Evolutionary conservation across 306 rosid genomes (phyloP).

Genomic region (Arachis stenosperma): DNA sequence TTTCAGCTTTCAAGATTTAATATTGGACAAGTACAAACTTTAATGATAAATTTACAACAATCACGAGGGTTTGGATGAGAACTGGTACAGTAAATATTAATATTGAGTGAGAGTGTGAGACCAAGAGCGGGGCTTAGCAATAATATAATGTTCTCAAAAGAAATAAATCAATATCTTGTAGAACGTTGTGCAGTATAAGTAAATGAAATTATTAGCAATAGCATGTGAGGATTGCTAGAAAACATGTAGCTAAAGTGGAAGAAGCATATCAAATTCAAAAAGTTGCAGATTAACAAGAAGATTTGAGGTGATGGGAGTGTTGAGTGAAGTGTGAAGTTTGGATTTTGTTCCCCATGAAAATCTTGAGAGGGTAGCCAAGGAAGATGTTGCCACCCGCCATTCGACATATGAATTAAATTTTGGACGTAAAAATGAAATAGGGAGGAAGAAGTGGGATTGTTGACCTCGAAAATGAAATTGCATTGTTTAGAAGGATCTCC

Average conservation of each 20-base stretch:
- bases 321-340: too few relatives aligned
- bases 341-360: too few relatives aligned
- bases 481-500: slow-evolving; percentile 88
- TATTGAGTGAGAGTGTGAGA: slow-evolving; percentile 10
- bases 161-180: not conserved
- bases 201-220: too few relatives aligned
- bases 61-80: slow-evolving; percentile 10
- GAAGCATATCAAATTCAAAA: slow-evolving; percentile 77
- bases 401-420: not conserved
- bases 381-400: slow-evolving; percentile 66
- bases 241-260: too few relatives aligned
- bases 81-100: slow-evolving; percentile 14
- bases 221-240: too few relatives aligned
- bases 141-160: not conserved
- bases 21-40: slow-evolving; percentile 14
- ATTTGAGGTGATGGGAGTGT: slow-evolving; percentile 34
- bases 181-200: too few relatives aligned
- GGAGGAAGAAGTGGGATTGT: not conserved
- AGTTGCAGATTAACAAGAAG: slow-evolving; percentile 70
- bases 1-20: slow-evolving; percentile 31
- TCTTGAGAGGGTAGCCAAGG: slow-evolving; percentile 60
- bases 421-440: too few relatives aligned
- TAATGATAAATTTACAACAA: slow-evolving; percentile 20
- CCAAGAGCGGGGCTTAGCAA: not conserved
- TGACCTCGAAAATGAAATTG: slow-evolving; percentile 72